phyloP scores from a whole-genome alignment of 108 stramenopile species.

The Cylindrotheca fusiformis region DNA sequence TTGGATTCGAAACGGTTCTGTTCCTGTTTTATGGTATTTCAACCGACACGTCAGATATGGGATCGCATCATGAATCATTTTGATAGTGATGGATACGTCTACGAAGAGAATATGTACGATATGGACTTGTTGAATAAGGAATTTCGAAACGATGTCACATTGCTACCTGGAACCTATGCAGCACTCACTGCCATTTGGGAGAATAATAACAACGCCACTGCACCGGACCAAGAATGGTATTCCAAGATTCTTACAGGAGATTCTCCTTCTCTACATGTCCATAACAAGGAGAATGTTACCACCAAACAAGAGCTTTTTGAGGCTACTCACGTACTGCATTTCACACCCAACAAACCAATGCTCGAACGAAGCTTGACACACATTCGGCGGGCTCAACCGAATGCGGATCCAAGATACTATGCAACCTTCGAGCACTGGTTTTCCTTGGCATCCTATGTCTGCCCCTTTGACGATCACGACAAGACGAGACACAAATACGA shows the following conservation, averaged over 20 bases:
- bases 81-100: no score
- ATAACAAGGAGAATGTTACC: no score
- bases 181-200: neutral
- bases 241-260: neutral
- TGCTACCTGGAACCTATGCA: neutral
- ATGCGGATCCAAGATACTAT: neutral
- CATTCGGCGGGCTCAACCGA: neutral
- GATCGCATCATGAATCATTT: neutral
- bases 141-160: neutral
- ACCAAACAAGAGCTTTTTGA: neutral
- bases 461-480: neutral
- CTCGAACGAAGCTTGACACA: neutral
- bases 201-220: neutral
- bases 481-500: neutral
- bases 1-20: neutral
- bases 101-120: neutral
- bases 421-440: neutral
- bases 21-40: neutral
- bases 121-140: neutral
- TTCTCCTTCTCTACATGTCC: neutral
- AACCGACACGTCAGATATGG: neutral
- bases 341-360: neutral
- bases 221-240: neutral
- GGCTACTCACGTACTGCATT: neutral
- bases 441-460: neutral